A percentile compares a stretch with the other conserved stretches of the same genome.
These are phyloP conservation scores for Mortierella hygrophila DNA, from an alignment of 192 early-diverging fungal genomes.

Conservation along the genomic window DNA sequence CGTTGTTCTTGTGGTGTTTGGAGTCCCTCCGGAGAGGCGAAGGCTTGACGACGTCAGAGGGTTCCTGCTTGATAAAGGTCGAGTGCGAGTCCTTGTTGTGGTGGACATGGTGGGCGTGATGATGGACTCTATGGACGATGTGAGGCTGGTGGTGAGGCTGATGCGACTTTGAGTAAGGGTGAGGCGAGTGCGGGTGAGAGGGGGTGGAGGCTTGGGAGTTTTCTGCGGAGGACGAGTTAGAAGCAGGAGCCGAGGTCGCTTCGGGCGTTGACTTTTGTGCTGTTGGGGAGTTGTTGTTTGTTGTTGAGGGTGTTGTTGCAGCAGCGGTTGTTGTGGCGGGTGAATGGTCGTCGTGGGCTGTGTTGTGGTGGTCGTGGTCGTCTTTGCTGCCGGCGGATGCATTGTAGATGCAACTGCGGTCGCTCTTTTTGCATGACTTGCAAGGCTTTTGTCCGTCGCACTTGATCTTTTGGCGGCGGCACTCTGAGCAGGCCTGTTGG, in stretches of 20 bases:
- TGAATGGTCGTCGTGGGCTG: not conserved
- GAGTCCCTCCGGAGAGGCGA: conserved; percentile 50
- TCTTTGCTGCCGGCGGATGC: conserved; percentile 25
- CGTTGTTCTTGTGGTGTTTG: conserved; percentile 20
- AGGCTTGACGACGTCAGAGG: conserved; percentile 26
- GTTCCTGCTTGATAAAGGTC: conserved; percentile 39
- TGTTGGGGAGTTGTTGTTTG: not conserved
- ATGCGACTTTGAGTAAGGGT: conserved; percentile 40
- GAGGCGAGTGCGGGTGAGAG: conserved; percentile 33
- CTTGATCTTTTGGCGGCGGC: conserved; percentile 60
- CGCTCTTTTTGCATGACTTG: conserved; percentile 53
- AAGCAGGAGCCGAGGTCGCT: not conserved
- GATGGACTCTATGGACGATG: conserved; percentile 3
- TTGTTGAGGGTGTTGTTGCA: not conserved
- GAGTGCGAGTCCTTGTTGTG: conserved; percentile 7
- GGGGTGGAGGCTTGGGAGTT: conserved; percentile 1
- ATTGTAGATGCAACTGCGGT: conserved; percentile 52
- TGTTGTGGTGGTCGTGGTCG: conserved; percentile 13
- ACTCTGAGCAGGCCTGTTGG: conserved; percentile 58
- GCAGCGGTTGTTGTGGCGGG: not conserved
- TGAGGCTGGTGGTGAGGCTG: conserved; percentile 16
- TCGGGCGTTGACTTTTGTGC: not conserved
- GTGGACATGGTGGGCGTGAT: conserved; percentile 16
- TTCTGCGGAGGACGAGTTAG: conserved; percentile 1
- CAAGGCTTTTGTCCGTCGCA: conserved; percentile 61